These are phyloP conservation scores for Chrysanthemum seticuspe DNA, from an alignment of 129 eudicot species.

Conservation along the genomic window DNA sequence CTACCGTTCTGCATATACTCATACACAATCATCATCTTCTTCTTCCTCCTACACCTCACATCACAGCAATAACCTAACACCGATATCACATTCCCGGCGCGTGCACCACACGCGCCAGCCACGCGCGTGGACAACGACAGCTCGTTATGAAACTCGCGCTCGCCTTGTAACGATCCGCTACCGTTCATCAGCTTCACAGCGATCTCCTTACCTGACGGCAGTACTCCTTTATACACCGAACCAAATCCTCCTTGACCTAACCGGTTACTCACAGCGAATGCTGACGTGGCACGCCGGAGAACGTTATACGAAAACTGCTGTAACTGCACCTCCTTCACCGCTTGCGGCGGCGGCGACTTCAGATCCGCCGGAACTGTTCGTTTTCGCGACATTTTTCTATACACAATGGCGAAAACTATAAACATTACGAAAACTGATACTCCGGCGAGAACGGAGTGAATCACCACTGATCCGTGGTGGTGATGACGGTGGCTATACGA, in stretches of 20 bases:
- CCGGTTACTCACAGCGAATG: conserved; percentile 57
- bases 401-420: conserved; percentile 39
- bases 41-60: conserved; percentile 35
- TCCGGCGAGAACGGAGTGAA: conserved; percentile 56
- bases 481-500: conserved; percentile 38
- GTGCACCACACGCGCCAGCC: conserved; percentile 34
- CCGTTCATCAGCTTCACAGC: conserved; percentile 89
- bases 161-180: conserved; percentile 80
- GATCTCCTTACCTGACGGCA: conserved; percentile 68
- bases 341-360: conserved; percentile 51
- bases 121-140: conserved; percentile 61
- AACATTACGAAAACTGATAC: conserved; percentile 40
- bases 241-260: conserved; percentile 96
- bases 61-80: conserved; percentile 69
- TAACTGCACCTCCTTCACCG: conserved; percentile 30
- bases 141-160: conserved; percentile 93
- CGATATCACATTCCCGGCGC: conserved; percentile 41
- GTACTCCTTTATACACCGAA: conserved; percentile 73
- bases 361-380: conserved; percentile 84
- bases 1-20: conserved; percentile 92
- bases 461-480: conserved; percentile 40
- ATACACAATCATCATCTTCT: conserved; percentile 58
- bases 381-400: conserved; percentile 64
- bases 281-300: conserved; percentile 74
- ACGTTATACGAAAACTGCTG: conserved; percentile 50